These are phyloP conservation scores for Metahyphopichia silvanorum DNA, from an alignment of 805 yeast genomes.

Conservation along the genomic window DNA sequence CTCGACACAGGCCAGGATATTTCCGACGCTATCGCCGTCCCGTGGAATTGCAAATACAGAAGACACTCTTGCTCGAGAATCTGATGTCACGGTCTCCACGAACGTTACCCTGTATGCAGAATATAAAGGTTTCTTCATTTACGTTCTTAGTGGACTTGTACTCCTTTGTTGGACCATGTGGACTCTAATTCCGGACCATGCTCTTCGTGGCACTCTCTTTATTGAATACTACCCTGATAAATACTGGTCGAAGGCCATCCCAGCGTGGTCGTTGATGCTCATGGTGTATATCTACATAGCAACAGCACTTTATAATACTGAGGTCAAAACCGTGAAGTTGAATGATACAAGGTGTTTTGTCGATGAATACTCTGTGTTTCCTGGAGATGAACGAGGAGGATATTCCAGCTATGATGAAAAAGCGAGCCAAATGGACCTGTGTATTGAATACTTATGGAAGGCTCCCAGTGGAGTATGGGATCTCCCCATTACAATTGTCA, in stretches of 20 bases:
- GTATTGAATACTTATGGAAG: constrained; percentile 41
- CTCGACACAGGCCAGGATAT: constrained; percentile 4
- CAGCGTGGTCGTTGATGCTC: constrained; percentile 63
- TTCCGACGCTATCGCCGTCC: constrained; percentile 5
- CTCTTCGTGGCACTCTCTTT: constrained; percentile 46
- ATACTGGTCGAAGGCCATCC: constrained; percentile 86
- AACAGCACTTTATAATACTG: constrained; percentile 71
- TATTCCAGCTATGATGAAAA: constrained; percentile 1
- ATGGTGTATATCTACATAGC: constrained; percentile 75
- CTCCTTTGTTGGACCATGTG: constrained; percentile 62
- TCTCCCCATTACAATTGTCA: constrained; percentile 68
- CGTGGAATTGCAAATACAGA: too few relatives aligned
- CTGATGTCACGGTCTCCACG: constrained; percentile 62
- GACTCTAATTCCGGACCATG: constrained; percentile 67
- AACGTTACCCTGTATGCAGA: constrained; percentile 62
- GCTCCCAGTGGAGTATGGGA: constrained; percentile 88
- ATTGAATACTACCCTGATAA: constrained; percentile 80
- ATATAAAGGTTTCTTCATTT: constrained; percentile 84
- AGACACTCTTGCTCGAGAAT: constrained; percentile 60
- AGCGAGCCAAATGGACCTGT: constrained; percentile 6
- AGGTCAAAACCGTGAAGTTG: constrained; percentile 59
- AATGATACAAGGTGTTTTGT: constrained; percentile 61
- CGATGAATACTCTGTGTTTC: constrained; percentile 56
- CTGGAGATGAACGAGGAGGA: too few relatives aligned
- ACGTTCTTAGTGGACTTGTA: constrained; percentile 59